These are phyloP conservation scores for Anisodus acutangulus DNA, from an alignment of 257 asterid genomes.

Conservation along the genomic window DNA sequence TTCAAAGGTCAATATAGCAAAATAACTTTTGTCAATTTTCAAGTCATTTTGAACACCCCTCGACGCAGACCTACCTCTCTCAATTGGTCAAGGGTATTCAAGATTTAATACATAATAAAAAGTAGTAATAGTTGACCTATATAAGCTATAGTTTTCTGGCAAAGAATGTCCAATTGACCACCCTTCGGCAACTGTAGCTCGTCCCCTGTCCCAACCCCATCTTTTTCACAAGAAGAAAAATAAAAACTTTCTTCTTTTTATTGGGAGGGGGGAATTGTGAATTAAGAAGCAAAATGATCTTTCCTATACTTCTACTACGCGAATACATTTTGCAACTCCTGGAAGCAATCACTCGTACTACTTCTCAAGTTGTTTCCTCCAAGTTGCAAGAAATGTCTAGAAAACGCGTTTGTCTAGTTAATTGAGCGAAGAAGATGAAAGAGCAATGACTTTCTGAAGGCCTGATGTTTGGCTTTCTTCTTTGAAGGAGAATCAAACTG, in stretches of 20 bases:
- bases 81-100: conserved; percentile 13
- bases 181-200: not conserved
- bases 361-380: not conserved
- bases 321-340: conserved; percentile 6
- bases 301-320: not conserved
- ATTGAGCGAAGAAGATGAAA: not conserved
- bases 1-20: not conserved
- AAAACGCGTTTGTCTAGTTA: not conserved
- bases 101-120: not conserved
- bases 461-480: not conserved
- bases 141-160: not conserved
- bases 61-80: not conserved
- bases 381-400: not conserved
- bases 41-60: not conserved
- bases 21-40: not conserved
- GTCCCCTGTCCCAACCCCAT: not conserved
- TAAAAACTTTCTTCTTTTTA: not conserved
- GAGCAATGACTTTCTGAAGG: not conserved
- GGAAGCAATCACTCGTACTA: not conserved
- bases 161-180: not conserved
- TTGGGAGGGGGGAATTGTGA: not conserved
- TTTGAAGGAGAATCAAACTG: conserved; percentile 1
- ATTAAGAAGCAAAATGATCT: not conserved
- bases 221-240: not conserved
- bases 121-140: not conserved